A percentile compares a stretch with the other conserved stretches of the same genome.
phyloP scores from a whole-genome alignment of 306 rosid genomes.

The Hippophae gyantsensis region DNA sequence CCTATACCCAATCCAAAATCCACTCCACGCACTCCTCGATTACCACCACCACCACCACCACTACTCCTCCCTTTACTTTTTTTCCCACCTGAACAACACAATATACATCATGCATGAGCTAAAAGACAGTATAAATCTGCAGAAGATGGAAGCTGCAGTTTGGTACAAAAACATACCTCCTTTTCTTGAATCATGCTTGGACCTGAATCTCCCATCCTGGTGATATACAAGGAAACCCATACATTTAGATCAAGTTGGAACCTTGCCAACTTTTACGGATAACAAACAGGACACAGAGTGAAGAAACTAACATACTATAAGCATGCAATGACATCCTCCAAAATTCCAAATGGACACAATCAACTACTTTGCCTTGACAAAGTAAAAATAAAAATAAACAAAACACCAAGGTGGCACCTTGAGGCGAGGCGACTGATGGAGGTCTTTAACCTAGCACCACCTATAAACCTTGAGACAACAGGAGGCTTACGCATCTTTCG shows the following conservation, averaged over 20 bases:
- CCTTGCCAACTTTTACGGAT: conserved; percentile 15
- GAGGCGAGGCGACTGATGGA: too few species aligned
- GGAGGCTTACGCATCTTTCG: too few species aligned
- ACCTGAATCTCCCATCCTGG: conserved; percentile 98
- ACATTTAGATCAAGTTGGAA: not conserved
- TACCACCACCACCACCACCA: conserved; percentile 40
- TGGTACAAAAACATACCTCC: conserved; percentile 47
- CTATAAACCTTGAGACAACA: too few species aligned
- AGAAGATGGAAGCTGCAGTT: not conserved
- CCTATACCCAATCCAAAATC: conserved; percentile 95
- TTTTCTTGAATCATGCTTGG: conserved; percentile 91
- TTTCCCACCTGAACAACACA: conserved; percentile 58
- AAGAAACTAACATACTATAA: conserved; percentile 3
- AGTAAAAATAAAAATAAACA: too few species aligned
- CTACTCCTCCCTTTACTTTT: conserved; percentile 76
- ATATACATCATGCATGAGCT: conserved; percentile 2
- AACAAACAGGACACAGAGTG: conserved; percentile 4
- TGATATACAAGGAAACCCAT: conserved; percentile 17
- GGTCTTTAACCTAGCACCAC: too few species aligned
- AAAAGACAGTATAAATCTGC: not conserved
- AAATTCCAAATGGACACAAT: too few species aligned
- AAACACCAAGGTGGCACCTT: too few species aligned
- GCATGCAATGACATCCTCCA: not conserved
- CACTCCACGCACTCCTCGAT: conserved; percentile 95
- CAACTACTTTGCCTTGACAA: too few species aligned